Percentiles rank a stretch among this genome's conserved stretches.
phyloP scores from a whole-genome alignment of 768 basidiomycete species.

The Trametes cingulata region DNA sequence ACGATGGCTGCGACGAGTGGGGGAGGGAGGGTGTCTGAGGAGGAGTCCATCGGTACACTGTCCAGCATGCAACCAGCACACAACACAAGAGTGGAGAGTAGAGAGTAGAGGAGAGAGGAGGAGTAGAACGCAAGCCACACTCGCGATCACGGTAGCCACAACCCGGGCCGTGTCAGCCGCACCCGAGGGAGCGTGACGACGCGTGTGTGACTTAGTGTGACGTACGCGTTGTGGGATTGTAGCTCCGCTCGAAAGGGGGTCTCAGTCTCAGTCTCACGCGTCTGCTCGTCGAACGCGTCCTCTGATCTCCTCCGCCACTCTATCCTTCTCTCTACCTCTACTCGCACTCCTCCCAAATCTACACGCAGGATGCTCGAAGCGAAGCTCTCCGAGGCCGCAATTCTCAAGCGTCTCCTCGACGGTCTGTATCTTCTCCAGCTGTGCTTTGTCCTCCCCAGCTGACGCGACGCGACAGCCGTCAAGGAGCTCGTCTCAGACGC shows the following conservation, averaged over 20 bases:
- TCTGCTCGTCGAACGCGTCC: too few species aligned
- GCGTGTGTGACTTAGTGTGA: conserved; percentile 2
- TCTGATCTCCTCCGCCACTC: neutral
- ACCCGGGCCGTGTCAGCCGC: neutral
- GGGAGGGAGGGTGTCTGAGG: neutral
- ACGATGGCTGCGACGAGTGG: neutral
- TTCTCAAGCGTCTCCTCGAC: conserved; percentile 91
- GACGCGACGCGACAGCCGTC: conserved; percentile 61
- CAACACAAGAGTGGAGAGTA: too few species aligned
- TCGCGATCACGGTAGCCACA: neutral
- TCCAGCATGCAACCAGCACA: too few species aligned
- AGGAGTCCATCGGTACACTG: neutral
- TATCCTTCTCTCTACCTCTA: neutral
- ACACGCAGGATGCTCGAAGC: conserved; percentile 75
- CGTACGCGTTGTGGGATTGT: conserved; percentile 1
- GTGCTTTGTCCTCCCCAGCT: neutral
- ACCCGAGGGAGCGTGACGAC: neutral
- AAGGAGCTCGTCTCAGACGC: conserved; percentile 98
- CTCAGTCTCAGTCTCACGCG: neutral
- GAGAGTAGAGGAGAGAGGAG: neutral
- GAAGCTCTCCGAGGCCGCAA: conserved; percentile 81
- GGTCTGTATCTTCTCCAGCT: conserved; percentile 48
- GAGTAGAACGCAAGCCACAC: neutral
- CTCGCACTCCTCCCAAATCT: neutral
- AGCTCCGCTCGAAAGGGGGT: neutral